Evolutionary conservation across 331 rosid species (phyloP), one percentile per base, ranked within the genome.

Genomic region (Prunus yedoensis): DNA sequence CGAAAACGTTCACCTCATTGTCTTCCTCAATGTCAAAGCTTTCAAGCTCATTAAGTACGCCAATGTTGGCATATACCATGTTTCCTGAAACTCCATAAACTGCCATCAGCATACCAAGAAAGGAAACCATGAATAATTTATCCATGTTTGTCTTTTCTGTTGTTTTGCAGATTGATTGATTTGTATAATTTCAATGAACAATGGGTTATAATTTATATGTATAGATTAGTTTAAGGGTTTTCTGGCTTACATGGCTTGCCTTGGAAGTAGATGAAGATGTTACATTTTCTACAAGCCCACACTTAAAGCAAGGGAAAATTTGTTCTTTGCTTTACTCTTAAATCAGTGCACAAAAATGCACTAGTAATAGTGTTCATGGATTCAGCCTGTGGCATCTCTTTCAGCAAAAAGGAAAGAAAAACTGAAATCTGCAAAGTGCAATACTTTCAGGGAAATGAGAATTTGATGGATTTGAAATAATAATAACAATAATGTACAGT

Each of bases 181-280:
- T 84, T 85, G 89, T 75, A 80, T 86, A 85, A 89, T 77, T 80
- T n/a, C 62, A 77, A 74, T 87, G 90, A 89, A 76, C 90, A 82
- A 74, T 63, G 84, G 78, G 82, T 90, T 83, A 85, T 78, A 78
- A 90, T 94, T 79, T 91, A 89, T 92, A 90, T 74, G 70, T 30
- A 53, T 56, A 62, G 84, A 91, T 89, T 84, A 90, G 88, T 87
- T 71, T 52, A 74, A 80, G 85, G 85, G 79, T 76, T 87, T 85
- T 88, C 77, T 75, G 79, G 81, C 76, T 9, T 82, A 77, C 86
- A 83, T 90, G 96, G 92, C 97, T 91, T 88, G 91, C 88, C 97
- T 88, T 94, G 90, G 73, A 91, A 91, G 98, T 83, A 91, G 88
- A 91, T 90, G 91, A 89, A 89, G 90, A 85, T 85, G 85, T 86